Evolutionary conservation across 2,329 filamentous ascomycete species (phyloP), one percentile per base, ranked within the genome.

Genomic region (Beauveria varroae): DNA sequence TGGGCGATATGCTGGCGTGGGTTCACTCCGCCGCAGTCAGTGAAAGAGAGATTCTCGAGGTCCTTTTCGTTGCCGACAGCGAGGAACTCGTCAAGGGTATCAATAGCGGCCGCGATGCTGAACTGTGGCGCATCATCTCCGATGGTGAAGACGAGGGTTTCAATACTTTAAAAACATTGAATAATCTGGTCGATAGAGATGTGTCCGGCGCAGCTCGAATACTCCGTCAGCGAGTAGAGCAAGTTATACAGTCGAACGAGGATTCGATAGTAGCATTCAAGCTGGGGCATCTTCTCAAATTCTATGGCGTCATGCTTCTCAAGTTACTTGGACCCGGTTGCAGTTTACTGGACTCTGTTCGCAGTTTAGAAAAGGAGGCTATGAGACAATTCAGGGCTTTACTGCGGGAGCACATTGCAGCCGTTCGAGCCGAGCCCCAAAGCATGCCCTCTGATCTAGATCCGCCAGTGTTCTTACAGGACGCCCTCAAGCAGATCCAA

Each of bases 1-100:
- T 96, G 3, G 92, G 95, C 58, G 95, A 99, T 71, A 99, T 99
- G 93, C 82, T 99, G 16, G 95, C 95, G 5, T 99, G 95, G 95
- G 86, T 89, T 6, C 95, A 99, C 72, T 96, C 95, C 0, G 90
- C 93, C 3, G 88, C 93, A 0, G 95, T 99, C 1, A 96, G 93
- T 37, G 95, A 99, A 73, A 85, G 90, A 57, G 95, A 99, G 74
- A 92, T 93, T 0, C 80, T 99, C 6, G 93, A 98, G 72, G 86
- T 91, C 2, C 79, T 99, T 0, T 99, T 99, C 70, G 87, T 97
- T 47, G 88, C 89, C 0, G 93, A 97, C 64, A 93, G 90, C 2
- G 90, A 95, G 64, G 91, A 96, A 68, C 90, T 98, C 61, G 88
- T 89, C 28, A 90, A 86, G 65, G 91, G 89, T 1, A 87, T 97